Evolutionary conservation across 768 basidiomycete species (phyloP).

Genomic region (Auricularia heimuer): DNA sequence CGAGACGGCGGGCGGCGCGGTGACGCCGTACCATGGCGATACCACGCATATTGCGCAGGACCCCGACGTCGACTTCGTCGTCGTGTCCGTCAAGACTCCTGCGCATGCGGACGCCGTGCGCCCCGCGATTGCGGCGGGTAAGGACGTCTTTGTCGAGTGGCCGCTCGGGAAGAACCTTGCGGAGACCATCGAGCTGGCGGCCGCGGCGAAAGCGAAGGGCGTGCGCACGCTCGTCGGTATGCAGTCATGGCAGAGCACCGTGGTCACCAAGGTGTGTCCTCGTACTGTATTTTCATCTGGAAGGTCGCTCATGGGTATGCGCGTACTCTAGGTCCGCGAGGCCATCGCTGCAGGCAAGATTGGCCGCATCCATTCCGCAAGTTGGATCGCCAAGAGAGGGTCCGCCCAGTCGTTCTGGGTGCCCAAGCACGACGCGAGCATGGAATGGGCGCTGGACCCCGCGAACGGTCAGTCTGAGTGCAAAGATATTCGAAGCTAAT

Average conservation of each 20-base stretch:
- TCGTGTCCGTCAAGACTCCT: constrained; percentile 24
- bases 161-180: constrained; percentile 23
- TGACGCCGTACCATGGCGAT: constrained; percentile 27
- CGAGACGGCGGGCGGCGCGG: constrained; percentile 14
- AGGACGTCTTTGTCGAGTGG: constrained; percentile 33
- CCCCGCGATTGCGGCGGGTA: constrained; percentile 28
- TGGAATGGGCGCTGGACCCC: background rate
- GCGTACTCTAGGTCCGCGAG: background rate
- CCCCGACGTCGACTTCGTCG: constrained; percentile 29
- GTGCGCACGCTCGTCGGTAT: constrained; percentile 27
- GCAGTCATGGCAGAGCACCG: constrained; percentile 22
- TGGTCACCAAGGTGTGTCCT: constrained; percentile 21
- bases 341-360: background rate
- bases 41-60: constrained; percentile 23
- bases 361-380: background rate
- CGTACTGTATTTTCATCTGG: background rate
- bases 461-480: constrained; percentile 11
- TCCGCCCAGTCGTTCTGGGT: background rate
- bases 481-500: constrained; percentile 16
- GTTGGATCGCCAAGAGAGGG: background rate
- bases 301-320: background rate
- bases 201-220: constrained; percentile 21
- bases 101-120: constrained; percentile 22
- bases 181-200: constrained; percentile 28
- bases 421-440: background rate